Evolutionary conservation across 495 filamentous ascomycete species (phyloP), one percentile per base, ranked within the genome.

Genomic region (Geopyxis carbonaria): DNA sequence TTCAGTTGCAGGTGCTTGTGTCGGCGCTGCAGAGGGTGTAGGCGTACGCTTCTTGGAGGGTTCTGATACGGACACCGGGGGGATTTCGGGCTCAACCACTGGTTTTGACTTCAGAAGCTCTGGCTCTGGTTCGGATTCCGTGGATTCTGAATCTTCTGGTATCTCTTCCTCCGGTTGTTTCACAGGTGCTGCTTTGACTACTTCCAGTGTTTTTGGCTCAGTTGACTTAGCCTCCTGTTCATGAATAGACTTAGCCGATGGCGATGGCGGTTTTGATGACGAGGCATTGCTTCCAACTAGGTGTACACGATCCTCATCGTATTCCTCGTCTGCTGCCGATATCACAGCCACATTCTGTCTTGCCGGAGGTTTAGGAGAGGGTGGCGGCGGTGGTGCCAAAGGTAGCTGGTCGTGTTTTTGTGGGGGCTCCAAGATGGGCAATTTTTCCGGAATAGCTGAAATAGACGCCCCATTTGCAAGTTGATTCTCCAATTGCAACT

Each of bases 251-350:
- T n/a, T 30, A n/a, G n/a, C n/a, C n/a, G n/a, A n/a, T n/a, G n/a
- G n/a, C n/a, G n/a, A n/a, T 13, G 36, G 32, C 23, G 45, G 45
- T 16, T 35, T 36, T 16, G 30, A 46, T 5, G 38, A 40, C 14
- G 47, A 22, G 32, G 39, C 33, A 10, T 16, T 22, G 9, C 38
- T 53, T 4, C 44, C 50, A 24, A 54, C 50, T 18, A 53, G 40
- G 34, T 54, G 51, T 6, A 53, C 51, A 19, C 40, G 50, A 16
- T 54, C 51, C 19, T 54, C 51, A 4, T 50, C 47, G 4, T 49
- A 45, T 19, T 53, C 49, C 15, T 52, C 47, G 22, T 52, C 49
- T 7, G 34, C 31, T n/a, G 32, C 29, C 5, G 24, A n/a, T n/a
- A n/a, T n/a, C n/a, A n/a, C n/a, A n/a, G n/a, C n/a, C n/a, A n/a